Evolutionary conservation across 139 green algal genomes (phyloP).

Genomic region (Chlamydomonas schloesseri): DNA sequence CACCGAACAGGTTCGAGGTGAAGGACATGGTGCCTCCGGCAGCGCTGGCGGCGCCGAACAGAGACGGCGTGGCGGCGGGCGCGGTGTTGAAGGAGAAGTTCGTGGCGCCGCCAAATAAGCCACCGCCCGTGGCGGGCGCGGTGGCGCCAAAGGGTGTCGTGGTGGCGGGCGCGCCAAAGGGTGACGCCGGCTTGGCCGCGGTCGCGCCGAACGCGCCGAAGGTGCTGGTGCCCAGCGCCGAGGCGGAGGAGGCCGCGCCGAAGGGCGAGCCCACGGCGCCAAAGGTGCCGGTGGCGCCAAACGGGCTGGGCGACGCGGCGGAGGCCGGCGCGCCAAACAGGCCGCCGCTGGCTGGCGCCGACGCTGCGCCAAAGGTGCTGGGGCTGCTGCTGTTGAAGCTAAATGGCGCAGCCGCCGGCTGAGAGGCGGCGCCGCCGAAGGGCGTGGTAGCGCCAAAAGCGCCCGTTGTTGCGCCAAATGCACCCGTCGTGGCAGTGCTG

Average conservation of each 20-base stretch:
- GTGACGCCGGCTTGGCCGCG: slow-evolving; percentile 10
- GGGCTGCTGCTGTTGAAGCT: slow-evolving; percentile 40
- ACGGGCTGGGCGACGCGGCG: slow-evolving; percentile 14
- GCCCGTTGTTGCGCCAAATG: neutral
- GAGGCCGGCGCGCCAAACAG: slow-evolving; percentile 47
- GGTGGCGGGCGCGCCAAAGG: slow-evolving; percentile 26
- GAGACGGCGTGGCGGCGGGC: slow-evolving; percentile 48
- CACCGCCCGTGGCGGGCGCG: neutral
- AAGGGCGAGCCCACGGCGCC: slow-evolving; percentile 36
- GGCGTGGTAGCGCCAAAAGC: slow-evolving; percentile 12
- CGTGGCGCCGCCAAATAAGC: neutral
- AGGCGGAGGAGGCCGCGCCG: slow-evolving; percentile 2
- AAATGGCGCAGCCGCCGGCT: slow-evolving; percentile 4
- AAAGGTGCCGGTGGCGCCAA: slow-evolving; percentile 13
- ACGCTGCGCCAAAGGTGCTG: slow-evolving; percentile 39
- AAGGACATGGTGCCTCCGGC: neutral
- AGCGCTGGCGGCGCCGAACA: slow-evolving; percentile 57
- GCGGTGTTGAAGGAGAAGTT: slow-evolving; percentile 19
- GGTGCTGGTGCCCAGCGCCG: slow-evolving; percentile 1
- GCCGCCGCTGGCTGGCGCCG: slow-evolving; percentile 8
- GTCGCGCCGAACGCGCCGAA: slow-evolving; percentile 22
- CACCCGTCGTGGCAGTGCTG: neutral
- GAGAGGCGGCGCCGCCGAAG: slow-evolving; percentile 37
- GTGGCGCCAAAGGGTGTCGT: slow-evolving; percentile 27
- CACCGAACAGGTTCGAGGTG: slow-evolving; percentile 16